Evolutionary conservation across 176 grass and related monocot species (phyloP).

Genomic region (Secale cereale): DNA sequence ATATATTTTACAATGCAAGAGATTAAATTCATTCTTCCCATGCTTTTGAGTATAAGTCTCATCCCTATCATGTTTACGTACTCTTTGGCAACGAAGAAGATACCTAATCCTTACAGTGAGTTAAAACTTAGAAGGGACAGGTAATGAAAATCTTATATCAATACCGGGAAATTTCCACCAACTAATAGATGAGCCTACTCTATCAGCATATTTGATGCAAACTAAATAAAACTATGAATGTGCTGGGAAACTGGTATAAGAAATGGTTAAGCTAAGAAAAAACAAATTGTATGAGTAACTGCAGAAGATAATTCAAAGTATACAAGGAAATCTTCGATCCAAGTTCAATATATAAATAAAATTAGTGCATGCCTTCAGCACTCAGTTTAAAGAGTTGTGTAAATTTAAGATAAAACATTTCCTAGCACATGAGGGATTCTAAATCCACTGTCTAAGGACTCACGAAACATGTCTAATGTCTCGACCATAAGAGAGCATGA

Average conservation of each 20-base stretch:
- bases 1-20: neutral
- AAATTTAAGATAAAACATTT: neutral
- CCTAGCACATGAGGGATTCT: neutral
- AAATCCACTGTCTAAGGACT: neutral
- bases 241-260: neutral
- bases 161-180: neutral
- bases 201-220: neutral
- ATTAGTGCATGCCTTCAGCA: neutral
- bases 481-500: neutral
- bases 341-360: neutral
- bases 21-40: neutral
- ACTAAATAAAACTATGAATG: neutral
- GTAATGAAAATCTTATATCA: neutral
- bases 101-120: neutral
- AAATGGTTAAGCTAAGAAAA: slow-evolving; percentile 20
- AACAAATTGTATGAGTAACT: neutral
- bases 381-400: neutral
- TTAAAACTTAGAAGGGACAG: neutral
- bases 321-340: neutral
- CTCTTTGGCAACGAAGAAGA: neutral
- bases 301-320: neutral
- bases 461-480: neutral
- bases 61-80: neutral
- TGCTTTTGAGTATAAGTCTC: neutral
- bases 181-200: neutral